Base-by-base conservation (phyloP, 495 filamentous ascomycete species). In the Podospora didyma region DNA sequence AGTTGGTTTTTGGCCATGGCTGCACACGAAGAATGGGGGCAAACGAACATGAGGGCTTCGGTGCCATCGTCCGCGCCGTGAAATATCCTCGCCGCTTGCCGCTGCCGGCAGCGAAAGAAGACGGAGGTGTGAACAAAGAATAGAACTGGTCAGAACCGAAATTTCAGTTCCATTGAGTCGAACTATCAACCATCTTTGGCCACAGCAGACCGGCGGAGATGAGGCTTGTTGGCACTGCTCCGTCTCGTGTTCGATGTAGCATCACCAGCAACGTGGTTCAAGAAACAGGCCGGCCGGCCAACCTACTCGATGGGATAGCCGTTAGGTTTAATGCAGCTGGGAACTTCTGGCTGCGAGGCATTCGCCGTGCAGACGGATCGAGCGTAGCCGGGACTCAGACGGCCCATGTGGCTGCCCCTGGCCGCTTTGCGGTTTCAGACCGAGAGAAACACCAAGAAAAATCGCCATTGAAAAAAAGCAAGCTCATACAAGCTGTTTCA, bases 11-110 rank as follows among this genome's bases (percentile, higher is more conserved):
- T 12, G n/a, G n/a, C 20, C 19, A 42, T 22, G 1, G 34, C 24
- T 16, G 31, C 10, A 34, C 4, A 28, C 2, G 14, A n/a, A 1
- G 23, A 0, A 5, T 6, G 35, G 26, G 10, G 46, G n/a, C 41
- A 10, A 44, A 60, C 57, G 4, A 24, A 63, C 61, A 53, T 20
- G 54, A 45, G 20, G 54, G 42, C 46, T 44, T 59, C 2, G 56
- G 39, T 35, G 31, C 47, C 55, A 61, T 58, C 6, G 22, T 51
- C 28, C 26, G 45, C 35, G 23, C 34, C 24, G 49, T 31, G 50
- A 31, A 31, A 31, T 31, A 17, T 44, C 23, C 45, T 31, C 37
- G 26, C 53, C 53, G 41, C n/a, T 26, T 45, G 23, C 23, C 45
- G 37, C 46, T 35, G 57, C 28, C 26, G 21, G 39, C 37, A 34